phyloP scores from a whole-genome alignment of 1,139 yeast species.

The Kodamaea sp. region DNA sequence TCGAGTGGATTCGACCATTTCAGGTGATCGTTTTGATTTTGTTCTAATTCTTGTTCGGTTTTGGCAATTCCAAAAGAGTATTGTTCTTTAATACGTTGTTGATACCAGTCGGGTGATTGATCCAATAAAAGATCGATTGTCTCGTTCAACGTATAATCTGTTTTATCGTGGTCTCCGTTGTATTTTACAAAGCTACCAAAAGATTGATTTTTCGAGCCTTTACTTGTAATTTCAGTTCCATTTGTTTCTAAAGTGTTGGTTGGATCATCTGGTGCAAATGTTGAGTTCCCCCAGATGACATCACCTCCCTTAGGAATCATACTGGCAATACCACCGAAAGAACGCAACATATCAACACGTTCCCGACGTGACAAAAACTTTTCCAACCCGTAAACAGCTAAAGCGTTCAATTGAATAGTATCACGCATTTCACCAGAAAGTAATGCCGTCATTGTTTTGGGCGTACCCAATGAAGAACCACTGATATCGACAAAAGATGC shows the following conservation, averaged over 20 bases:
- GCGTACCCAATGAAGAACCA: constrained; percentile 88
- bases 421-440: constrained; percentile 97
- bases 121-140: constrained; percentile 63
- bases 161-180: constrained; percentile 9
- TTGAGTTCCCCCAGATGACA: constrained; percentile 74
- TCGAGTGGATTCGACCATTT: constrained; percentile 95
- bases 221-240: constrained; percentile 20
- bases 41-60: constrained; percentile 52
- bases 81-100: constrained; percentile 56
- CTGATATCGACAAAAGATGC: constrained; percentile 81
- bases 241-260: constrained; percentile 29
- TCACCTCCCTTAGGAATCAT: constrained; percentile 97
- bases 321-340: constrained; percentile 91
- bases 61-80: constrained; percentile 78
- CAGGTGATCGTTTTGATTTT: constrained; percentile 62
- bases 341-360: constrained; percentile 75
- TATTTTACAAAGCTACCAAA: constrained; percentile 79
- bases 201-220: constrained; percentile 39
- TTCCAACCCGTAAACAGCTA: constrained; percentile 92
- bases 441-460: constrained; percentile 87
- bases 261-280: constrained; percentile 61
- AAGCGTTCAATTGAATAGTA: constrained; percentile 86
- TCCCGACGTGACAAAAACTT: constrained; percentile 88
- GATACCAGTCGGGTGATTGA: constrained; percentile 74
- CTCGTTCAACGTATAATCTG: constrained; percentile 60